These are phyloP conservation scores for Suhomyces vadensis DNA, from an alignment of 805 yeast species.

Conservation along the genomic window DNA sequence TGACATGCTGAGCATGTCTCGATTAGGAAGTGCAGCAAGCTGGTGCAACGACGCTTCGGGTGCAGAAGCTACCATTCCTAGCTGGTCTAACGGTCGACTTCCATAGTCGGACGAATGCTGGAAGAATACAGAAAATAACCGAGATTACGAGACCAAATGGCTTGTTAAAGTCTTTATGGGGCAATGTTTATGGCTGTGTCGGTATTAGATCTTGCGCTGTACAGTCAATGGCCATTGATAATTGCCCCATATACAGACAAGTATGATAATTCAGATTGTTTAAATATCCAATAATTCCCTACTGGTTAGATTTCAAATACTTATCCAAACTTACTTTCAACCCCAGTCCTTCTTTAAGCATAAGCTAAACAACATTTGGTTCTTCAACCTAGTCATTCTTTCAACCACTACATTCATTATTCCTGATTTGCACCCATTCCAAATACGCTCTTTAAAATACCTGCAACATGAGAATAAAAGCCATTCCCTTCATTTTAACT, in stretches of 20 bases:
- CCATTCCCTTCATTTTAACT: constrained; percentile 2
- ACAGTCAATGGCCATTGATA: too few species aligned
- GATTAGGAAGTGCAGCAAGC: constrained; percentile 1
- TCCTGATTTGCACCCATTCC: background rate
- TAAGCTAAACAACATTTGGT: background rate
- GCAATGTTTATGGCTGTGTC: background rate
- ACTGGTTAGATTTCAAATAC: background rate
- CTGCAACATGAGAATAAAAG: background rate
- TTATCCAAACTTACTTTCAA: background rate
- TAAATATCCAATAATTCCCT: background rate
- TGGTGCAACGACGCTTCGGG: background rate
- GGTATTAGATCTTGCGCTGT: background rate
- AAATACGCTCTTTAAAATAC: background rate
- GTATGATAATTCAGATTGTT: too few species aligned
- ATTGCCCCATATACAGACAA: too few species aligned
- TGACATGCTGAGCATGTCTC: background rate
- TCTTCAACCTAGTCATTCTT: constrained; percentile 3
- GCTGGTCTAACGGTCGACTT: background rate
- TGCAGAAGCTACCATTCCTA: background rate
- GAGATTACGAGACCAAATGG: background rate
- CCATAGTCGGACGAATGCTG: background rate
- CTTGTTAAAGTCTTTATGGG: background rate
- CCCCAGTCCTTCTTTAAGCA: background rate
- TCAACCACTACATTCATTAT: background rate
- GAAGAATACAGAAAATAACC: background rate